Base-by-base conservation (phyloP, 352 stramenopile genomes). In the Thalassiosira mediterranea region DNA sequence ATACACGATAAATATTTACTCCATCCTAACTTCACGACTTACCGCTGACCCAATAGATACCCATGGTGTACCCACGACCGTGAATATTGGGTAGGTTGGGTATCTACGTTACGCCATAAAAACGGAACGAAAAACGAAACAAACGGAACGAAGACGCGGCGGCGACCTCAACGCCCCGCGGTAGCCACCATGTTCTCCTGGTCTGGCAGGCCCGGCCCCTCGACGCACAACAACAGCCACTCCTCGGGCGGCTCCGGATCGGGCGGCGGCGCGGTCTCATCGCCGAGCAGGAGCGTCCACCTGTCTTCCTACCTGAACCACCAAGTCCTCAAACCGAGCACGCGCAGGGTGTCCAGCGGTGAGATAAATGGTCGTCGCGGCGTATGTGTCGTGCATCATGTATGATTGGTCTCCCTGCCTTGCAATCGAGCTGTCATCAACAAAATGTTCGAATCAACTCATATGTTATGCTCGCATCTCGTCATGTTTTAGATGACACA, bases 301-400 rank as follows among this genome's bases (percentile, higher is more conserved):
- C 29, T 93, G 0, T 52, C 78, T 15, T 89, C 79, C 0, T 93
- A 90, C 62, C 54, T 90, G 2, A 64, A 88, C 8, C 84, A 93
- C 65, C 29, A 49, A 1, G 78, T 82, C 13, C 72, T 93, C 0
- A 83, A 88, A 44, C 77, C 67, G 10, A 85, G 67, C 5, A 93
- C 84, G 10, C 71, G 83, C 57, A 84, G 76, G 60, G 80, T 90
- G 44, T 86, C 78, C 0, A 38, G 34, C 58, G 83, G 86, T 91
- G 82, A 32, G 84, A 63, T 52, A 19, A 42, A 21, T 53, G 11
- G 19, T 17, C 19, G 26, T n/a, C n/a, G n/a, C n/a, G n/a, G n/a
- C n/a, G n/a, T n/a, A n/a, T 53, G n/a, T 51, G 17, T 52, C 34
- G 37, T 49, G 38, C 13, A 49, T 26, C 40, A 38, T 61, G 34